Conservation (phyloP, 768 basidiomycete genomes). For the Mycena albidolilacea region DNA sequence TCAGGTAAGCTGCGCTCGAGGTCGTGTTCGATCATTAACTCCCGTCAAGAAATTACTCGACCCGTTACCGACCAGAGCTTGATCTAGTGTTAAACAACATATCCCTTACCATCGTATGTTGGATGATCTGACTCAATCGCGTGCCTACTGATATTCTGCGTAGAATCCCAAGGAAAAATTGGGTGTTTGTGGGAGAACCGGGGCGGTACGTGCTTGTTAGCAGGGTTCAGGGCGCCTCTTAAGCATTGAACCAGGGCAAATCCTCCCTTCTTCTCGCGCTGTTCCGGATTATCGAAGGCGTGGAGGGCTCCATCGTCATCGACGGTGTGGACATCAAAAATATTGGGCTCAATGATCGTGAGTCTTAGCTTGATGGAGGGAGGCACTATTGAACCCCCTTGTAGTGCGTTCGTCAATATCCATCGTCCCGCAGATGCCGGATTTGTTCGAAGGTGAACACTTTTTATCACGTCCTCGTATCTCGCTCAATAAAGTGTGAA, state of each 20-base stretch:
- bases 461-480: background rate
- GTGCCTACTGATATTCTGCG: slow-evolving; percentile 14
- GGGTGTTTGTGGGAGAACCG: slow-evolving; percentile 91
- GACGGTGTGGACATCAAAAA: slow-evolving; percentile 84
- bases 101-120: slow-evolving; percentile 74
- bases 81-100: slow-evolving; percentile 87
- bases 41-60: slow-evolving; percentile 72
- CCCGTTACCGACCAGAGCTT: slow-evolving; percentile 84
- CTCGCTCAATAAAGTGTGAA: slow-evolving; percentile 48
- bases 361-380: slow-evolving; percentile 43
- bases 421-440: slow-evolving; percentile 86
- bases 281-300: slow-evolving; percentile 84
- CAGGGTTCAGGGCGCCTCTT: background rate
- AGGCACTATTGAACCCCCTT: slow-evolving; percentile 3
- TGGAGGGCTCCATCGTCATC: slow-evolving; percentile 75
- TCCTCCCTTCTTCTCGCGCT: slow-evolving; percentile 75
- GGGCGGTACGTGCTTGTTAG: slow-evolving; percentile 63
- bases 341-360: slow-evolving; percentile 82
- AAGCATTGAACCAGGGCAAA: slow-evolving; percentile 24
- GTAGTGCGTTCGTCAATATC: slow-evolving; percentile 84
- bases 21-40: slow-evolving; percentile 13
- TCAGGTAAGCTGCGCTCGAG: slow-evolving; percentile 63
- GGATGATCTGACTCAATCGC: background rate
- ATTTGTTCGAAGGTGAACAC: slow-evolving; percentile 41
- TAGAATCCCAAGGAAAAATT: slow-evolving; percentile 87